A percentile compares a stretch with the other conserved stretches of the same genome.
phyloP scores from a whole-genome alignment of 176 grass and related monocot genomes.

The Eleusine indica region DNA sequence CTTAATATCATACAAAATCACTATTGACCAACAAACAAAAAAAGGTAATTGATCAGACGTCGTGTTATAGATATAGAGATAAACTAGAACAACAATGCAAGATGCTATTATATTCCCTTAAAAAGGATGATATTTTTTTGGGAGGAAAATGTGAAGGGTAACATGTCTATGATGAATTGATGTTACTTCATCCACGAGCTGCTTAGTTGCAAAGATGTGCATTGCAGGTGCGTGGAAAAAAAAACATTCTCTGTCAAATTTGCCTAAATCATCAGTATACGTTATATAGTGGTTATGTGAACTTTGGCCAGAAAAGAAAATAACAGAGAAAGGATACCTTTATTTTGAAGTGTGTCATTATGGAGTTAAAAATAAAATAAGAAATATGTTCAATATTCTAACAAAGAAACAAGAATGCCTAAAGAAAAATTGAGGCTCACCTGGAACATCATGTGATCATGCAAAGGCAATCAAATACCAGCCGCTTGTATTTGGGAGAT shows the following conservation, averaged over 20 bases:
- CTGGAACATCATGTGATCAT: slow-evolving; percentile 23
- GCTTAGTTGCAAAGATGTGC: background rate
- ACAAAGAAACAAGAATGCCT: background rate
- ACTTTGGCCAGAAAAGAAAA: background rate
- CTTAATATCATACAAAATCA: background rate
- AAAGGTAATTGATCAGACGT: background rate
- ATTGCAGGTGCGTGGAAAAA: background rate
- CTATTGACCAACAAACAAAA: background rate
- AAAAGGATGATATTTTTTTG: background rate
- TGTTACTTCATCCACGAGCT: background rate
- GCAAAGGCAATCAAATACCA: slow-evolving; percentile 29
- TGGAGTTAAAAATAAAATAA: background rate
- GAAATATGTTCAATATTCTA: slow-evolving; percentile 5
- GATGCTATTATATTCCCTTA: background rate
- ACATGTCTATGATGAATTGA: background rate
- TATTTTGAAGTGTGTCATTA: background rate
- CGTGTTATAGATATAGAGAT: background rate
- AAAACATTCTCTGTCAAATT: background rate
- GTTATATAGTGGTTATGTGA: background rate
- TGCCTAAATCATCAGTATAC: background rate
- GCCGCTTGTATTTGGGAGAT: slow-evolving; percentile 22
- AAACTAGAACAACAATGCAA: background rate
- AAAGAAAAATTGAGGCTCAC: slow-evolving; percentile 33
- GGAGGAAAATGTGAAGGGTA: background rate
- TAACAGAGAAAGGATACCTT: background rate